These are phyloP conservation scores for Cladophialophora chaetospira DNA, from an alignment of 2,329 filamentous ascomycete genomes.

Conservation along the genomic window DNA sequence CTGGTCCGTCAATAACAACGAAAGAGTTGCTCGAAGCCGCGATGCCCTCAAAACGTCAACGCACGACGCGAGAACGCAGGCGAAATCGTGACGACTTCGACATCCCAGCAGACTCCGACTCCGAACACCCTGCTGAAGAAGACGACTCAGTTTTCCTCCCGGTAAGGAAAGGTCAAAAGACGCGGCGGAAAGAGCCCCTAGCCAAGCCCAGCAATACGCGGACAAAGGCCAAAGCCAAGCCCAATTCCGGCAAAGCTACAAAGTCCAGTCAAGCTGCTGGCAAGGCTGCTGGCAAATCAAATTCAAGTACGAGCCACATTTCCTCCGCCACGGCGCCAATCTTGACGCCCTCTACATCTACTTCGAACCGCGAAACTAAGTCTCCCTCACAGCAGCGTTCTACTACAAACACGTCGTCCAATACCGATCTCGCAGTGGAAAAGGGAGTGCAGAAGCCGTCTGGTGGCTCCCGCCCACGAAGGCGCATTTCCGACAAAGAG, in stretches of 20 bases:
- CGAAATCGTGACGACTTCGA: constrained; percentile 22
- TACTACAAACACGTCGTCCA: constrained; percentile 15
- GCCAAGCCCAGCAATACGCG: constrained; percentile 3
- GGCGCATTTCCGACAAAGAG: constrained; percentile 20
- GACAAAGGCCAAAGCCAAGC: constrained; percentile 6
- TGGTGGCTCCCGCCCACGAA: constrained; percentile 30
- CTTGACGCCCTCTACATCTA: constrained; percentile 27
- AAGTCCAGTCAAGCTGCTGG: background rate
- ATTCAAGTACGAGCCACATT: constrained; percentile 28
- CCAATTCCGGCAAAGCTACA: constrained; percentile 8
- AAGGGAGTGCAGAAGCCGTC: constrained; percentile 22
- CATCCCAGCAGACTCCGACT: constrained; percentile 26
- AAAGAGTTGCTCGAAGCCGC: constrained; percentile 23
- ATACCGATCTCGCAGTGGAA: constrained; percentile 3
- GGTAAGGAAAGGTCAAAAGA: constrained; percentile 14
- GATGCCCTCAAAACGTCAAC: constrained; percentile 24
- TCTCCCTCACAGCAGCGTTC: constrained; percentile 30
- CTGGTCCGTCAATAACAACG: constrained; percentile 19
- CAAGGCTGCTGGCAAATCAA: constrained; percentile 11
- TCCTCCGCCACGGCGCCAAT: constrained; percentile 23
- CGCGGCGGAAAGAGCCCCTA: constrained; percentile 16
- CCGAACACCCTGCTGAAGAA: constrained; percentile 7
- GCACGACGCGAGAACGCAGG: constrained; percentile 13
- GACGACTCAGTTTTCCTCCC: constrained; percentile 32
- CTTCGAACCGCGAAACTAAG: constrained; percentile 31